Evolutionary conservation across 225 moss, liverwort and hornwort genomes (phyloP), one percentile per base, ranked within the genome.

Genomic region (Asterella californica): DNA sequence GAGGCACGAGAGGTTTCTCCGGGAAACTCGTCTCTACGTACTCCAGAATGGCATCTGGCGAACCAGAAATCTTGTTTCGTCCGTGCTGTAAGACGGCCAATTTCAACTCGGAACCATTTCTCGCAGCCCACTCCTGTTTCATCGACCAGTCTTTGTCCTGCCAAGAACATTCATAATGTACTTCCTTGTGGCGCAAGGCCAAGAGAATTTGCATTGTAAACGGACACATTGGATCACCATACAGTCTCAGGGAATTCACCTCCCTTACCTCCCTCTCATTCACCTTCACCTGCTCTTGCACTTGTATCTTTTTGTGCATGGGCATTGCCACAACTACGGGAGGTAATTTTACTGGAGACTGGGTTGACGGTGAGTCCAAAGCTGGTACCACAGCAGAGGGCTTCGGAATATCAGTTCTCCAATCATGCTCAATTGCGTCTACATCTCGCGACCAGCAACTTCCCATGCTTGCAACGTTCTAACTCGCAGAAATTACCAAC

Each of bases 81-180:
- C 93, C 92, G 42, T 96, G 87, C 70, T 93, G 89, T 12, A 96
- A 86, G 9, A 91, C 90, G 5, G 95, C 93, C n/a, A 85, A 83
- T 17, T 78, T 80, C 4, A 87, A 88, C 46, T 90, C 87, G 15
- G 84, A 84, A 24, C 84, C 84, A 54, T 87, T 87, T 62, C 84
- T 79, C 34, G 82, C 80, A n/a, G 85, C 74, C 85, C 83, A 84
- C 37, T 81, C 85, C 10, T 79, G 78, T 78, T 81, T 83, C 9
- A 64, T 48, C 30, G 78, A 75, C 46, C 78, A 49, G 18, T 79
- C 78, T 38, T 79, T 79, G 46, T 70, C 74, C 21, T 83, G 49
- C 87, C 87, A 88, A 52, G 85, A 88, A 60, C 87, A 88, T 34
- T 88, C 87, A 18, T 84, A 88, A 5, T 70, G 80, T 29, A 84